Evolutionary conservation across 192 early-diverging fungal species (phyloP).

Genomic region (Neocallimastix lanati): DNA sequence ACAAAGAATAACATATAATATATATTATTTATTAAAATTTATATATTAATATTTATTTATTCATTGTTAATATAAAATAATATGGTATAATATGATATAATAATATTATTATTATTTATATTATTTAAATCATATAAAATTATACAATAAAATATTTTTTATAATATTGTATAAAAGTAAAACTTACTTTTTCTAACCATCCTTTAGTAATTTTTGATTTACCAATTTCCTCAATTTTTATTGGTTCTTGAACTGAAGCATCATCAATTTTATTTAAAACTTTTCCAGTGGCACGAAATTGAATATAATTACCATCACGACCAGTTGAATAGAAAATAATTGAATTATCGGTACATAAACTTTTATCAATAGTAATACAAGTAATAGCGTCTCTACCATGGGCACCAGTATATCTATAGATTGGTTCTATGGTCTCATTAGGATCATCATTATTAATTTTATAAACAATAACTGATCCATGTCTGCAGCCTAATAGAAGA

Average conservation of each 20-base stretch:
- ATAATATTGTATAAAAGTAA: too few relatives aligned
- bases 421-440: slow-evolving; percentile 5
- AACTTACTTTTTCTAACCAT: slow-evolving; percentile 38
- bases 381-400: slow-evolving; percentile 32
- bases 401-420: slow-evolving; percentile 10
- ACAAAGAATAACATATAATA: not conserved
- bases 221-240: slow-evolving; percentile 10
- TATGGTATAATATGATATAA: too few relatives aligned
- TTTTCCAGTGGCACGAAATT: slow-evolving; percentile 14
- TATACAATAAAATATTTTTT: too few relatives aligned
- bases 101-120: too few relatives aligned
- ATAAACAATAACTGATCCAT: slow-evolving; percentile 9
- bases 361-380: slow-evolving; percentile 10
- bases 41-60: not conserved
- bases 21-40: too few relatives aligned
- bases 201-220: slow-evolving; percentile 56
- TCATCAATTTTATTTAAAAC: slow-evolving; percentile 1
- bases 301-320: slow-evolving; percentile 41
- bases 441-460: slow-evolving; percentile 2
- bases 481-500: slow-evolving; percentile 8
- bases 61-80: too few relatives aligned
- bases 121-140: too few relatives aligned
- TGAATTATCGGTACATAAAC: slow-evolving; percentile 8
- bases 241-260: not conserved
- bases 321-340: slow-evolving; percentile 37